These are phyloP conservation scores for Phytopythium cucurbitacearum DNA, from an alignment of 352 stramenopile species.

Conservation along the genomic window DNA sequence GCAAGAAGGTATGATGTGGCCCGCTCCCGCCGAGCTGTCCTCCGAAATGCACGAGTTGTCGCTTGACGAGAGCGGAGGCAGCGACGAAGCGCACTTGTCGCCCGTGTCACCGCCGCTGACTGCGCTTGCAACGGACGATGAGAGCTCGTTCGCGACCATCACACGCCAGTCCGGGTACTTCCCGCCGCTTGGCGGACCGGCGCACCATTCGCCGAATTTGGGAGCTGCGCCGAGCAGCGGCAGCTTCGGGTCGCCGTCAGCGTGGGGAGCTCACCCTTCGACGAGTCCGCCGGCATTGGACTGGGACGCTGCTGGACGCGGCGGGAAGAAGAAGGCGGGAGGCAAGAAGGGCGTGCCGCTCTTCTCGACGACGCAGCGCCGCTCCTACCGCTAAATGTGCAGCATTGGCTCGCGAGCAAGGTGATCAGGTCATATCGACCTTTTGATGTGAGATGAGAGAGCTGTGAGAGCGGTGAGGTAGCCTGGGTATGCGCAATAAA, in stretches of 20 bases:
- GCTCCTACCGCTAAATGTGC: slow-evolving; percentile 56
- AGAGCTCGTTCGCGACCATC: slow-evolving; percentile 65
- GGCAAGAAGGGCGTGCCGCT: slow-evolving; percentile 70
- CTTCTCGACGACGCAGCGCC: slow-evolving; percentile 69
- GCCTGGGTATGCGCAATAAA: no score
- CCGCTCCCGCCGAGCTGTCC: slow-evolving; percentile 50
- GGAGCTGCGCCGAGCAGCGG: background rate
- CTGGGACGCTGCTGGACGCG: slow-evolving; percentile 15
- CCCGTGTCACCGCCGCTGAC: slow-evolving; percentile 10
- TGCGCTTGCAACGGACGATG: slow-evolving; percentile 16
- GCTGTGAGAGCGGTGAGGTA: no score
- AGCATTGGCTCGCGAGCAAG: no score
- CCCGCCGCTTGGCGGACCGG: slow-evolving; percentile 31
- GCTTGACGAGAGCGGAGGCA: slow-evolving; percentile 1
- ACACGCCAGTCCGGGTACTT: slow-evolving; percentile 77
- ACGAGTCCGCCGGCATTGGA: slow-evolving; percentile 26
- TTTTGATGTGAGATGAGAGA: no score
- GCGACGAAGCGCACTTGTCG: slow-evolving; percentile 3
- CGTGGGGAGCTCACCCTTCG: slow-evolving; percentile 29
- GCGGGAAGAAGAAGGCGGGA: slow-evolving; percentile 53
- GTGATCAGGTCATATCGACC: background rate
- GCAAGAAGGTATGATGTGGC: slow-evolving; percentile 45
- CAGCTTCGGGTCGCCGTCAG: slow-evolving; percentile 27
- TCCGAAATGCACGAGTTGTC: slow-evolving; percentile 1
- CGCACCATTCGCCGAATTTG: background rate